Evolutionary conservation across 148 eudicot genomes (phyloP), one percentile per base, ranked within the genome.

Genomic region (Fallopia convolvulus): DNA sequence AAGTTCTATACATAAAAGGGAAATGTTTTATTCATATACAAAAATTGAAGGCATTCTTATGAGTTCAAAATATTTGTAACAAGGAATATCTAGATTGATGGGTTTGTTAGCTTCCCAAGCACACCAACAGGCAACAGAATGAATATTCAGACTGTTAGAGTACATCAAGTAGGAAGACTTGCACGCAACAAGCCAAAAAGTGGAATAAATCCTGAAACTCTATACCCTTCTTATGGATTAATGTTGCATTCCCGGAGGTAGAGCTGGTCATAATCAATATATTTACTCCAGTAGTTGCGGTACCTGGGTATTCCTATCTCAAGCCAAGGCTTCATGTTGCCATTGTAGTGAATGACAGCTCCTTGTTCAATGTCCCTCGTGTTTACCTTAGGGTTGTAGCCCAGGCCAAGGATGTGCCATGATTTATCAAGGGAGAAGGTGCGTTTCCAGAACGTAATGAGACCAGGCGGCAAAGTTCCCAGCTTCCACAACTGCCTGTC

Each of bases 321-420:
- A 12, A 93, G 93, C 97, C 97, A 93, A 6, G 97, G 97, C 85
- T 93, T 93, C 84, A 93, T 84, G 88, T 93, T 93, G 41, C 97
- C 95, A 79, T 92, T 92, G 78, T 90, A 92, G 79, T 92, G 95
- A 65, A 92, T 74, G 40, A 92, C 97, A 13, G 92, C 89, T 42
- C 90, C 95, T 68, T 79, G 84, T 50, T 89, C 93, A 46, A 92
- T 89, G 8, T 90, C 93, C 84, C 82, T 93, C 71, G 80, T 80
- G 85, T 83, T 81, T 17, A 93, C 86, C 82, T 83, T 88, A 6
- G 95, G 92, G 79, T 93, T 87, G 80, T 90, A 93, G 50, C 97
- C 95, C 49, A 93, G 90, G 42, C 97, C 97, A 39, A 93, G 86
- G 20, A 89, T 90, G 78, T 93, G 97, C 97, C 97, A 93, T 36